These are phyloP conservation scores for Psilocybe cubensis DNA, from an alignment of 768 basidiomycete species.

Conservation along the genomic window DNA sequence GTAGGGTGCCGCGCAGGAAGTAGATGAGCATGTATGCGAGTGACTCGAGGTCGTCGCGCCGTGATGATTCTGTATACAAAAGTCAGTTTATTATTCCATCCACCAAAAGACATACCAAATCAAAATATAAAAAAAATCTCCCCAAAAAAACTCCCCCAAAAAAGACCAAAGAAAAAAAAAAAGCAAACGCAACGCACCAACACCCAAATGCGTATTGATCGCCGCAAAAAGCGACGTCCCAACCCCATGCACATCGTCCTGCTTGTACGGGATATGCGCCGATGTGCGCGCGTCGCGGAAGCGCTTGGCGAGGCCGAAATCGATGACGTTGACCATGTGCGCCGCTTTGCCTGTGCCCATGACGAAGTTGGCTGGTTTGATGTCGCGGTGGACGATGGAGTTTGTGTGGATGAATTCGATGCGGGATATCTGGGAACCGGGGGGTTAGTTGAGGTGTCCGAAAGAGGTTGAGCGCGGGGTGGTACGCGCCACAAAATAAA, in stretches of 20 bases:
- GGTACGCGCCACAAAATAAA: too few relatives aligned
- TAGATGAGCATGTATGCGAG: constrained; percentile 85
- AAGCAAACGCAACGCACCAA: constrained; percentile 48
- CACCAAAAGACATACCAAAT: too few relatives aligned
- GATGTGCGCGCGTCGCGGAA: constrained; percentile 69
- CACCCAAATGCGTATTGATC: constrained; percentile 75
- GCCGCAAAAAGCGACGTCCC: constrained; percentile 79
- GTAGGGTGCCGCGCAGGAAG: constrained; percentile 76
- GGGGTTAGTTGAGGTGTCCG: too few relatives aligned
- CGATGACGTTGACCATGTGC: constrained; percentile 88
- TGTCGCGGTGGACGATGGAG: constrained; percentile 94
- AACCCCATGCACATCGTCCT: constrained; percentile 77
- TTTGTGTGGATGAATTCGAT: constrained; percentile 97
- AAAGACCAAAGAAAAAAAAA: constrained; percentile 17
- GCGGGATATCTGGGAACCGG: constrained; percentile 77
- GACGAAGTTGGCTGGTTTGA: constrained; percentile 99
- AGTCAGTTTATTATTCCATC: too few relatives aligned
- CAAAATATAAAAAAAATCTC: too few relatives aligned
- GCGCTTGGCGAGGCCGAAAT: constrained; percentile 85
- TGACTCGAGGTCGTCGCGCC: constrained; percentile 80
- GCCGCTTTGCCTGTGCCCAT: constrained; percentile 73
- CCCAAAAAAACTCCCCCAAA: too few relatives aligned
- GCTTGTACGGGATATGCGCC: constrained; percentile 72
- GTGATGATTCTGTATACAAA: constrained; percentile 77
- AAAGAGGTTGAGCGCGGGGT: too few relatives aligned